Evolutionary conservation across 441 rosid species (phyloP).

Genomic region (Geranium incanum): DNA sequence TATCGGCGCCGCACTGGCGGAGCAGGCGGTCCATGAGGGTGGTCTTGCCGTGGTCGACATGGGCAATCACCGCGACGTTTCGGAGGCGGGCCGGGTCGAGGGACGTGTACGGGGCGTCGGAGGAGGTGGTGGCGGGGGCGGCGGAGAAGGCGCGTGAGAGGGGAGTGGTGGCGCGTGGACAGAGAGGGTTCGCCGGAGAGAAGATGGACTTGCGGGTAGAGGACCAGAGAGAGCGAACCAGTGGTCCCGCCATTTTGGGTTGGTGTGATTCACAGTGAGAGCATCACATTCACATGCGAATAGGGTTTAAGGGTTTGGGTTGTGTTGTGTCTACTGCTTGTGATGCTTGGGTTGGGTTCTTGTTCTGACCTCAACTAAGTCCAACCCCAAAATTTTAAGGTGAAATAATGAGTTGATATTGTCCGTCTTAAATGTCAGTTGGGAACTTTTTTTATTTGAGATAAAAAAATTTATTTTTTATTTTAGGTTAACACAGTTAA

Average conservation of each 20-base stretch:
- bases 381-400: no score
- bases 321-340: background rate
- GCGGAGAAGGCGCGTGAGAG: slow-evolving; percentile 46
- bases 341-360: background rate
- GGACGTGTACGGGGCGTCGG: slow-evolving; percentile 33
- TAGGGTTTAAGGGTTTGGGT: slow-evolving; percentile 8
- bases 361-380: background rate
- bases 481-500: no score
- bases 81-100: slow-evolving; percentile 67
- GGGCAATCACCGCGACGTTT: slow-evolving; percentile 92
- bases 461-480: no score
- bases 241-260: slow-evolving; percentile 51
- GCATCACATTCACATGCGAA: background rate
- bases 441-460: no score
- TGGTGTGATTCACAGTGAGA: background rate
- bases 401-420: no score
- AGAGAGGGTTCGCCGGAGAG: slow-evolving; percentile 27
- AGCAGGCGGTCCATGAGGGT: slow-evolving; percentile 92
- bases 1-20: slow-evolving; percentile 94
- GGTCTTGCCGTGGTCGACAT: slow-evolving; percentile 95
- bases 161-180: slow-evolving; percentile 20
- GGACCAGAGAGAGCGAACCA: slow-evolving; percentile 61
- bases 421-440: no score
- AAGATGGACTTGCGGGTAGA: slow-evolving; percentile 38
- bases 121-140: slow-evolving; percentile 33